Evolutionary conservation across 257 asterid species (phyloP), one percentile per base, ranked within the genome.

Genomic region (Cinchona pubescens): DNA sequence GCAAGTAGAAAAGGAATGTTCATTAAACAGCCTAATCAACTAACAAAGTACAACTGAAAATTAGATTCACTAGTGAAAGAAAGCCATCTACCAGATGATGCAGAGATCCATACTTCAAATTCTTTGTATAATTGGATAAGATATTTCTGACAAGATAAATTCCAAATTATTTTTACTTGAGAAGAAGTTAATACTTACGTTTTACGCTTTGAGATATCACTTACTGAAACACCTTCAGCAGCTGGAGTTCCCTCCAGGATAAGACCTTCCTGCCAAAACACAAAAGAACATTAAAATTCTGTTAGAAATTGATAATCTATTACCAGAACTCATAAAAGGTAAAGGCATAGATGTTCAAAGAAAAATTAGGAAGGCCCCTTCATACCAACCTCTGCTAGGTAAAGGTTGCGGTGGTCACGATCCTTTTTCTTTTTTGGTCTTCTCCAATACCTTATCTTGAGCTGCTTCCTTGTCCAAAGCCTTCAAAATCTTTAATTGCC

Each of bases 401-500:
- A 90, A 53, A 92, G 89, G 83, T 92, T 95, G 72, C 96, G 94
- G 72, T 82, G 92, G 85, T 92, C 96, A 56, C 49, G 78, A 45
- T 84, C 95, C 79, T n/a, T n/a, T n/a, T n/a, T 89, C 96, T 66
- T 86, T 86, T 86, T 90, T 89, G 58, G 89, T 84, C 90, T 92
- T 92, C 83, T 95, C 97, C 83, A 74, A 67, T 61, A 92, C 85
- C 86, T 92, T 95, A 74, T 85, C 83, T 34, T 91, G 83, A 80
- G 98, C 99, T 62, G 95, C 70, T 85, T 85, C 89, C 82, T 85
- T 90, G 88, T 95, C 89, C 83, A 95, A 79, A 71, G 99, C 96
- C 88, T 88, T 95, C 73, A 95, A 78, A 78, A 92, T 84, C 69
- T 91, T 93, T 82, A 95, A 81, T 30, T 86, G 90, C 67, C 97